These are phyloP conservation scores for Wickerhamomyces sp. DNA, from an alignment of 1,139 yeast genomes.

Conservation along the genomic window DNA sequence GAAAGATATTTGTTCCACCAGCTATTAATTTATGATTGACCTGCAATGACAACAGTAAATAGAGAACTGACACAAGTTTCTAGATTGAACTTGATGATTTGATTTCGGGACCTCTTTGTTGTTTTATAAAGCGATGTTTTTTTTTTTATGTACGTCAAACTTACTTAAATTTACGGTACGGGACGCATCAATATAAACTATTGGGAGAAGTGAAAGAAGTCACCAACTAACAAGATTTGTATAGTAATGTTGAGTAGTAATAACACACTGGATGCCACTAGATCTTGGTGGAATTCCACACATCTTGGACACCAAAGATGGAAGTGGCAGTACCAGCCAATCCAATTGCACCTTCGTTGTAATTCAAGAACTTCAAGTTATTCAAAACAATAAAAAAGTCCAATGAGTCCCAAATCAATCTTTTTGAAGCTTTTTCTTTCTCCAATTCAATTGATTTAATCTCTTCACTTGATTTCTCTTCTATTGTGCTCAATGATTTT, in stretches of 20 bases:
- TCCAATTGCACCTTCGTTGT: conserved; percentile 80
- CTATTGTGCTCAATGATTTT: conserved; percentile 23
- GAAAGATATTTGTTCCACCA: no score
- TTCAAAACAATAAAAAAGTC: conserved; percentile 77
- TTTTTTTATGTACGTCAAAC: no score
- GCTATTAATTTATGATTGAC: no score
- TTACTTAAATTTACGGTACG: no score
- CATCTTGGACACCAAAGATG: conserved; percentile 66
- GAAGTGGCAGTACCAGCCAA: conserved; percentile 84
- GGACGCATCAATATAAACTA: no score
- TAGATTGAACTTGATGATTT: no score
- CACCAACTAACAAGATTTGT: neutral
- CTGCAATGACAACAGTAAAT: no score
- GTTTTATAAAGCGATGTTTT: no score
- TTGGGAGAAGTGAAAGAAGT: neutral
- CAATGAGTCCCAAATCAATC: conserved; percentile 72
- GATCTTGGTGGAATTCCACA: conserved; percentile 35
- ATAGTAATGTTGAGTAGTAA: neutral
- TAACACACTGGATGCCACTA: conserved; percentile 3
- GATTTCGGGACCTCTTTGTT: no score
- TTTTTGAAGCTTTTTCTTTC: conserved; percentile 47
- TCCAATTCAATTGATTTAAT: conserved; percentile 29
- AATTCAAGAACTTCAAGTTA: conserved; percentile 53
- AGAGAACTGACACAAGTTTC: no score
- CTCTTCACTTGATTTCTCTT: conserved; percentile 26